Percentiles rank a stretch among this genome's conserved stretches.
phyloP scores from a whole-genome alignment of 2,329 filamentous ascomycete genomes.

The Pseudohalonectria lignicola region DNA sequence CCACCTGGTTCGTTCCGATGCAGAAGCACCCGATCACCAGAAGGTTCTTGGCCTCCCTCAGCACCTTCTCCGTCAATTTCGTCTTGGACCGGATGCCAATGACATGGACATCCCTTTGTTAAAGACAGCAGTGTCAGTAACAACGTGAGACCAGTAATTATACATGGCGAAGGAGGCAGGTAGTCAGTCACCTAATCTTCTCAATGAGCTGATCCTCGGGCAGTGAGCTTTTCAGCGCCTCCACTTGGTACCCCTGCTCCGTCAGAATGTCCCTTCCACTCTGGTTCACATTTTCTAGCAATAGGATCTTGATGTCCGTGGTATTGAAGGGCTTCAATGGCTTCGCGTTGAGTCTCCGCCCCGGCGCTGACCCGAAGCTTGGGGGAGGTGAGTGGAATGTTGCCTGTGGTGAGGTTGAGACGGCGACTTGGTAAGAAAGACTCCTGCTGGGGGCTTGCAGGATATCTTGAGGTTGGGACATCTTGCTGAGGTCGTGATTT shows the following conservation, averaged over 20 bases:
- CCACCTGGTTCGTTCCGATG: slow-evolving; percentile 94
- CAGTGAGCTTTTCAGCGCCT: slow-evolving; percentile 78
- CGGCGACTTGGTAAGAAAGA: slow-evolving; percentile 49
- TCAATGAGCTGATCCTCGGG: slow-evolving; percentile 90
- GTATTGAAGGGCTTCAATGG: slow-evolving; percentile 92
- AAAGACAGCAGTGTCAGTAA: too few relatives aligned
- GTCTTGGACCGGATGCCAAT: slow-evolving; percentile 98
- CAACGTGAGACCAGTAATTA: too few relatives aligned
- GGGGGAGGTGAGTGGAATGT: slow-evolving; percentile 65
- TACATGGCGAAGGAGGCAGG: too few relatives aligned
- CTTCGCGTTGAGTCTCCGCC: slow-evolving; percentile 43
- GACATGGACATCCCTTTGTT: slow-evolving; percentile 85
- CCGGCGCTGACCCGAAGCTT: slow-evolving; percentile 37
- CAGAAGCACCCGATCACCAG: slow-evolving; percentile 98
- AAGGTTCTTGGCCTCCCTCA: slow-evolving; percentile 83
- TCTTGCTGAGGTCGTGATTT: slow-evolving; percentile 1
- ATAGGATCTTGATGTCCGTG: slow-evolving; percentile 89
- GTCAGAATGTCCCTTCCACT: slow-evolving; percentile 75
- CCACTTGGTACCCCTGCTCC: slow-evolving; percentile 90
- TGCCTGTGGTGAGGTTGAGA: slow-evolving; percentile 65
- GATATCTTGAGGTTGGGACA: slow-evolving; percentile 12
- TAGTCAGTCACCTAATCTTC: slow-evolving; percentile 76
- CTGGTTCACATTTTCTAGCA: slow-evolving; percentile 93
- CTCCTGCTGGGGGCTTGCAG: slow-evolving; percentile 19
- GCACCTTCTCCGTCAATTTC: slow-evolving; percentile 75